Evolutionary conservation across 495 filamentous ascomycete genomes (phyloP).

Genomic region (Trichoderma erinaceum): DNA sequence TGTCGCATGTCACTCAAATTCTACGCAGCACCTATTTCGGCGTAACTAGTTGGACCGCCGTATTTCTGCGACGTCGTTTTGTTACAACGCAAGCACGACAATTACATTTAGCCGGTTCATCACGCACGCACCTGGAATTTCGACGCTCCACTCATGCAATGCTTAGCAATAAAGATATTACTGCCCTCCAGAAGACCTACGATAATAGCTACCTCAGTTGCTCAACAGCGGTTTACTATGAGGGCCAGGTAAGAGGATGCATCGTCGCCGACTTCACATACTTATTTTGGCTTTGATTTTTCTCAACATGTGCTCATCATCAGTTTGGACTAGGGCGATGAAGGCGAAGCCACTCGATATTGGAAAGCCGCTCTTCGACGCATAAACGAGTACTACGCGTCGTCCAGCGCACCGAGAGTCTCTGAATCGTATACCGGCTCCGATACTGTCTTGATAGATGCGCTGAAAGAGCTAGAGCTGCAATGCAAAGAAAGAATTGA

Average conservation of each 20-base stretch:
- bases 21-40: neutral
- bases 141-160: slow-evolving; percentile 32
- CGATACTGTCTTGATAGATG: slow-evolving; percentile 75
- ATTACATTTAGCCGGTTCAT: neutral
- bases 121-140: neutral
- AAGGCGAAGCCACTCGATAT: slow-evolving; percentile 82
- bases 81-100: neutral
- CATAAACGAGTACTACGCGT: slow-evolving; percentile 82
- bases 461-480: slow-evolving; percentile 72
- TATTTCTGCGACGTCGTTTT: neutral
- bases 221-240: slow-evolving; percentile 92
- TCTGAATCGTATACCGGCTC: slow-evolving; percentile 76
- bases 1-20: slow-evolving; percentile 1
- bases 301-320: slow-evolving; percentile 10
- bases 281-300: neutral
- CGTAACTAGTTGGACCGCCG: neutral
- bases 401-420: slow-evolving; percentile 54
- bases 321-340: slow-evolving; percentile 62
- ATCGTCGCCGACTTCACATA: neutral
- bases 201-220: slow-evolving; percentile 91
- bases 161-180: slow-evolving; percentile 74
- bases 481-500: slow-evolving; percentile 94
- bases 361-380: slow-evolving; percentile 90
- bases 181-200: slow-evolving; percentile 92
- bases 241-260: slow-evolving; percentile 61